Percentiles rank a stretch among this genome's conserved stretches.
Conservation (phyloP, 192 early-diverging fungal genomes). For the Backusella parvicylindrica region DNA sequence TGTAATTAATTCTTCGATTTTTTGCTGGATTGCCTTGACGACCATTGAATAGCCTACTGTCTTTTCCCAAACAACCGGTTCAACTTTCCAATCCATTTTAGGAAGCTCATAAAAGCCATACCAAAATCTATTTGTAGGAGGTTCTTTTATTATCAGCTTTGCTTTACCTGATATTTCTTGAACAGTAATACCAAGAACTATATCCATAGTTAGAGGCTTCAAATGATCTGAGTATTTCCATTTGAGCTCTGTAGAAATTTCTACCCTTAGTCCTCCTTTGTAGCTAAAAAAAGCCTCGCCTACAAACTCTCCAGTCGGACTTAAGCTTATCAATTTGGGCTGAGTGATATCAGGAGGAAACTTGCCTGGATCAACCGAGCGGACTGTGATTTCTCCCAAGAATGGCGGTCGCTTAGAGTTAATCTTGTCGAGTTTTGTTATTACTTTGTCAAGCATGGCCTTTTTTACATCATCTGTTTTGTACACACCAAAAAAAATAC, state of each 20-base stretch:
- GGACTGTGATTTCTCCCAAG: conserved; percentile 78
- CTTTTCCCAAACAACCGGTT: conserved; percentile 85
- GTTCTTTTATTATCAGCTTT: conserved; percentile 75
- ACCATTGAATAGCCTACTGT: conserved; percentile 73
- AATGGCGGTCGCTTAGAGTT: conserved; percentile 66
- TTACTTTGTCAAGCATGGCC: conserved; percentile 64
- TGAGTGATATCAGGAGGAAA: conserved; percentile 77
- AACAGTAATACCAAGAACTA: conserved; percentile 77
- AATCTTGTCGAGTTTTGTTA: conserved; percentile 63
- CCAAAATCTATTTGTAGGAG: conserved; percentile 87
- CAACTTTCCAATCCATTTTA: conserved; percentile 68
- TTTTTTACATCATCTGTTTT: conserved; percentile 59
- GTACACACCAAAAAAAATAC: conserved; percentile 75
- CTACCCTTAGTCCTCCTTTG: conserved; percentile 69
- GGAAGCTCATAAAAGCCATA: conserved; percentile 83
- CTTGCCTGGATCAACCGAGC: conserved; percentile 76
- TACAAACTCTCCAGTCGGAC: conserved; percentile 64
- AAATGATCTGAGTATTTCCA: conserved; percentile 43
- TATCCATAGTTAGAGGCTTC: conserved; percentile 64
- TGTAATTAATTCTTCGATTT: conserved; percentile 80
- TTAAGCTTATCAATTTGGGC: conserved; percentile 66
- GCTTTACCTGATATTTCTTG: conserved; percentile 74
- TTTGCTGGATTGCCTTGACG: conserved; percentile 77
- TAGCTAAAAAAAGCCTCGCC: conserved; percentile 83
- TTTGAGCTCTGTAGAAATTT: conserved; percentile 61